Conservation (phyloP, 1,139 yeast genomes). For the Kazachstania sp. region DNA sequence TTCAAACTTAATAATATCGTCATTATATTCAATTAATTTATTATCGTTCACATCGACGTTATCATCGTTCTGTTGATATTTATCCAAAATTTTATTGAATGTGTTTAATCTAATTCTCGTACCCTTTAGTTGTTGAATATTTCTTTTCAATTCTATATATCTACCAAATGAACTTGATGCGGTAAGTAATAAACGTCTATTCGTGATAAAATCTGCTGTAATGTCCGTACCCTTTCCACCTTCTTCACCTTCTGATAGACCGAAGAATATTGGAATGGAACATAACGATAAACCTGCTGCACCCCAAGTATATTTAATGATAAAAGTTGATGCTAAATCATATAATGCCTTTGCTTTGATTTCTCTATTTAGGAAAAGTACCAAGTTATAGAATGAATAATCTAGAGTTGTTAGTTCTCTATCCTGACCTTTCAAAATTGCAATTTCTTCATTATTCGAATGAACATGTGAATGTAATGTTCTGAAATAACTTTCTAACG, state of each 20-base stretch:
- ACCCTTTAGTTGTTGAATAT: slow-evolving; percentile 75
- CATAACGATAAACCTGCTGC: slow-evolving; percentile 86
- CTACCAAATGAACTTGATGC: slow-evolving; percentile 88
- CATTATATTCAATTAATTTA: slow-evolving; percentile 37
- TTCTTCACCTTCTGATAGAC: slow-evolving; percentile 30
- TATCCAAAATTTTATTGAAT: slow-evolving; percentile 56
- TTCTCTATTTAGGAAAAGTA: slow-evolving; percentile 69
- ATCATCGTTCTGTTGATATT: slow-evolving; percentile 28
- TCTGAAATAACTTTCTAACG: slow-evolving; percentile 78
- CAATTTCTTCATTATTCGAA: slow-evolving; percentile 76
- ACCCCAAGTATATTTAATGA: slow-evolving; percentile 91
- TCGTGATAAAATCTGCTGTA: slow-evolving; percentile 79
- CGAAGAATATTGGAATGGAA: slow-evolving; percentile 78
- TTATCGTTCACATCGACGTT: slow-evolving; percentile 10
- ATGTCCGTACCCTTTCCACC: slow-evolving; percentile 47
- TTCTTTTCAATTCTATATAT: slow-evolving; percentile 76
- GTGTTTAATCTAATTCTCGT: slow-evolving; percentile 70
- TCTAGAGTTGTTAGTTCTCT: slow-evolving; percentile 75
- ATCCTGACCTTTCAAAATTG: slow-evolving; percentile 71
- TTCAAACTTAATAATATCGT: slow-evolving; percentile 60
- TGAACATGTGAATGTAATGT: slow-evolving; percentile 76
- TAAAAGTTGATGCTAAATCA: slow-evolving; percentile 72
- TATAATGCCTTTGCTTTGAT: slow-evolving; percentile 66
- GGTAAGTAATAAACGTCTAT: slow-evolving; percentile 71
- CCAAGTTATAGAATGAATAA: slow-evolving; percentile 71